Percentiles rank a stretch among this genome's conserved stretches.
phyloP scores from a whole-genome alignment of 306 rosid genomes.

The Rosa lucieae region DNA sequence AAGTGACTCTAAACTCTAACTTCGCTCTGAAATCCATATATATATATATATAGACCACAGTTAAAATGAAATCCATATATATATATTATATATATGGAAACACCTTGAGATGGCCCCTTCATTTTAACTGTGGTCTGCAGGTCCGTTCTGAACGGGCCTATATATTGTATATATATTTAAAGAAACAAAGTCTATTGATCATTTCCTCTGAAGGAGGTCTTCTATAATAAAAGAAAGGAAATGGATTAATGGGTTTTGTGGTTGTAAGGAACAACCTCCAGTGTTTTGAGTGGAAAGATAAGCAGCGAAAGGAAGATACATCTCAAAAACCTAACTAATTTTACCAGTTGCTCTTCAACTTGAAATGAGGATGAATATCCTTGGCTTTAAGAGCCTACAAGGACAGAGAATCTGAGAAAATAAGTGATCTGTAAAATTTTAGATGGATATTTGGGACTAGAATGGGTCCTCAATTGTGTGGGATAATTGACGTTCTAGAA shows the following conservation, averaged over 20 bases:
- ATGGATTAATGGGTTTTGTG: background rate
- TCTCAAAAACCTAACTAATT: background rate
- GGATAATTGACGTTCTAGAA: background rate
- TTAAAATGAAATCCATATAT: too few relatives aligned
- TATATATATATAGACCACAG: too few relatives aligned
- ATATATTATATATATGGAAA: too few relatives aligned
- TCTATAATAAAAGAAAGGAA: background rate
- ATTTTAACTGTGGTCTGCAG: background rate
- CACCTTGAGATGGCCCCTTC: background rate
- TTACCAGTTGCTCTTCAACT: background rate
- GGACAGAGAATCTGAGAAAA: background rate
- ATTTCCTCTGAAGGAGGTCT: background rate
- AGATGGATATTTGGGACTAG: background rate
- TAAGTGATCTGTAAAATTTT: background rate
- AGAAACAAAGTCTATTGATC: background rate
- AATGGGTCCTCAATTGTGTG: background rate
- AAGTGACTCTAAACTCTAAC: too few relatives aligned
- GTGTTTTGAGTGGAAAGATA: background rate
- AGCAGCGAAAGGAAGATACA: background rate
- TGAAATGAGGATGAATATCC: background rate
- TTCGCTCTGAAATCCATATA: too few relatives aligned
- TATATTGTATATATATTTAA: background rate
- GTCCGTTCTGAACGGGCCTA: too few relatives aligned
- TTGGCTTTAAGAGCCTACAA: background rate
- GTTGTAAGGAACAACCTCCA: background rate